Percentiles rank a stretch among this genome's conserved stretches.
phyloP scores from a whole-genome alignment of 495 filamentous ascomycete species.

The Neohortaea acidophila region DNA sequence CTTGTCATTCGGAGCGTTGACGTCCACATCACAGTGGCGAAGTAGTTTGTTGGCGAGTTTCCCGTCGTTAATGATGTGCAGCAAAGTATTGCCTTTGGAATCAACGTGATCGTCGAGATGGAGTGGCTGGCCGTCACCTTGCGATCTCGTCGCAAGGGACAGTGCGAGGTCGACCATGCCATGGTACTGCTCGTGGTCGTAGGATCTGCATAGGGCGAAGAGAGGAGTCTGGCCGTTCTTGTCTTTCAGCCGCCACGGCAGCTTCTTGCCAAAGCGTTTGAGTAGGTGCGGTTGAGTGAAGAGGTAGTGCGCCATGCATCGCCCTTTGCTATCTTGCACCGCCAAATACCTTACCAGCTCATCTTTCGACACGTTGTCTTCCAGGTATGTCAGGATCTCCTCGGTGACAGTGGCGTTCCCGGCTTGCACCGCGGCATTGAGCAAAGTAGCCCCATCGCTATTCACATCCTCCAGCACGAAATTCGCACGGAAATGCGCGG shows the following conservation, averaged over 20 bases:
- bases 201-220: conserved; percentile 86
- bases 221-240: conserved; percentile 94
- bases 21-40: conserved; percentile 72
- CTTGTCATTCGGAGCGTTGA: conserved; percentile 93
- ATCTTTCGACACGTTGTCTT: conserved; percentile 35
- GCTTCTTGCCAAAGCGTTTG: conserved; percentile 49
- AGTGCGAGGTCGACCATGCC: conserved; percentile 72
- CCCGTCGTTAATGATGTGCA: conserved; percentile 85
- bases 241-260: conserved; percentile 84
- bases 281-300: conserved; percentile 82
- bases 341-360: conserved; percentile 50
- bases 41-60: conserved; percentile 61
- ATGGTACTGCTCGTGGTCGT: conserved; percentile 79
- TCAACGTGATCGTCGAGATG: conserved; percentile 92
- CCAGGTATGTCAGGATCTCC: conserved; percentile 53
- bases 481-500: conserved; percentile 52
- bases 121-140: conserved; percentile 62
- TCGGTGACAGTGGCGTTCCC: conserved; percentile 62
- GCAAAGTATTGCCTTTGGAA: conserved; percentile 75
- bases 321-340: conserved; percentile 65
- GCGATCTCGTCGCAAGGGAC: conserved; percentile 52
- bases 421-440: conserved; percentile 88
- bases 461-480: conserved; percentile 68
- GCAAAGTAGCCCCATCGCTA: conserved; percentile 72
- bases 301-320: conserved; percentile 87